A percentile compares a stretch with the other conserved stretches of the same genome.
Conservation (phyloP, 2,329 filamentous ascomycete species). For the Exophiala calicioides region DNA sequence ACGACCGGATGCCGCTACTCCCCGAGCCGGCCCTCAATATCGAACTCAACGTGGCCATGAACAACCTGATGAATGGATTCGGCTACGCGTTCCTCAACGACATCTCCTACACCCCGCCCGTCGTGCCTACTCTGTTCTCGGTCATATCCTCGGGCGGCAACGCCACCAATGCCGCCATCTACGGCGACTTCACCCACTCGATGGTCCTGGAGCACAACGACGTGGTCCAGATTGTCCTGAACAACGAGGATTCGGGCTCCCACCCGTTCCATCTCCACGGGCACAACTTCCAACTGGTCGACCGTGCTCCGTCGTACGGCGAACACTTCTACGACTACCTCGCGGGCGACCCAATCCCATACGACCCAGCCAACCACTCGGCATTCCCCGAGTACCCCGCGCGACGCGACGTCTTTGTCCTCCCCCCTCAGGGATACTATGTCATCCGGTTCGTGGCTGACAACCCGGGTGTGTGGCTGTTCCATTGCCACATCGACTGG, state of each 20-base stretch:
- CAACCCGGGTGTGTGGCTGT: conserved; percentile 55
- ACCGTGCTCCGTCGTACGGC: conserved; percentile 58
- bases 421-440: conserved; percentile 56
- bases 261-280: conserved; percentile 72
- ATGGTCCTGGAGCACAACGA: conserved; percentile 67
- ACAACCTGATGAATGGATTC: conserved; percentile 66
- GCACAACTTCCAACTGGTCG: conserved; percentile 67
- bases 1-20: conserved; percentile 64
- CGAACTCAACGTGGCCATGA: conserved; percentile 65
- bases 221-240: conserved; percentile 42
- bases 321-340: conserved; percentile 55
- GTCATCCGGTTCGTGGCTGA: conserved; percentile 58
- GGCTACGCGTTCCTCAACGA: conserved; percentile 66
- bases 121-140: conserved; percentile 79
- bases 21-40: conserved; percentile 62
- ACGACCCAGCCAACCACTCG: conserved; percentile 31
- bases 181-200: conserved; percentile 65
- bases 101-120: conserved; percentile 71
- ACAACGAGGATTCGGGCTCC: conserved; percentile 52
- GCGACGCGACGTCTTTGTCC: conserved; percentile 56
- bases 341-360: conserved; percentile 40
- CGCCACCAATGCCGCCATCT: conserved; percentile 62
- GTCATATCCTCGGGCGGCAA: conserved; percentile 62
- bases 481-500: conserved; percentile 56
- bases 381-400: conserved; percentile 13